These are phyloP conservation scores for Dentipellis fragilis DNA, from an alignment of 768 basidiomycete genomes.

Conservation along the genomic window DNA sequence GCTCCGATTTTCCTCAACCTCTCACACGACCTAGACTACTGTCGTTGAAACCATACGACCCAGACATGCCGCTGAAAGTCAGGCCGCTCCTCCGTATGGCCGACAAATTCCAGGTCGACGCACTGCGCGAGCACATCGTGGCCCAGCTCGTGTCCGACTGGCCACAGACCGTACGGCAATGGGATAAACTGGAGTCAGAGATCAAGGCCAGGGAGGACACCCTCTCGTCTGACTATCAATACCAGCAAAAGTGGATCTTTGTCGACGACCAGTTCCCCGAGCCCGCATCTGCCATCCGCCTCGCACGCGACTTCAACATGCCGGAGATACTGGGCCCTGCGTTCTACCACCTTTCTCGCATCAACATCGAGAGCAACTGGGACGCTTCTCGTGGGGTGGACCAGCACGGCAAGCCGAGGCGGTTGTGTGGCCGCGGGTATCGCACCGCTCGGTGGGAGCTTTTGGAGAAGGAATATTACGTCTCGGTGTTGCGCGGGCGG, in stretches of 20 bases:
- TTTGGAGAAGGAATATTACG: background rate
- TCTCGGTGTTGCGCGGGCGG: background rate
- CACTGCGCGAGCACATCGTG: conserved; percentile 7
- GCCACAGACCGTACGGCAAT: conserved; percentile 20
- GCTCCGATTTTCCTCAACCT: too few species aligned
- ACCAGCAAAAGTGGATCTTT: background rate
- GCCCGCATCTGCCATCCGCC: background rate
- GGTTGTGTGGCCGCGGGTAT: background rate
- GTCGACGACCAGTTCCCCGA: background rate
- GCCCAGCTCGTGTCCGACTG: conserved; percentile 20
- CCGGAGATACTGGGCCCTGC: background rate
- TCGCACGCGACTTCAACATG: background rate
- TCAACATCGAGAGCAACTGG: background rate
- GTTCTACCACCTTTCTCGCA: background rate
- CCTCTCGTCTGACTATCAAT: background rate
- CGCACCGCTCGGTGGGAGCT: background rate
- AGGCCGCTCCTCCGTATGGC: background rate
- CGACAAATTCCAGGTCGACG: conserved; percentile 16
- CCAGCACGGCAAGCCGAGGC: background rate
- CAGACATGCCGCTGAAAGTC: background rate
- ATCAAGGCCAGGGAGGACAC: background rate
- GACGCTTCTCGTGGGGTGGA: background rate
- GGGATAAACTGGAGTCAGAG: conserved; percentile 17
- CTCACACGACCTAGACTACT: background rate
- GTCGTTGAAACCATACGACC: background rate